Evolutionary conservation across 2,329 filamentous ascomycete species (phyloP), one percentile per base, ranked within the genome.

Genomic region (Ophiostoma montium): DNA sequence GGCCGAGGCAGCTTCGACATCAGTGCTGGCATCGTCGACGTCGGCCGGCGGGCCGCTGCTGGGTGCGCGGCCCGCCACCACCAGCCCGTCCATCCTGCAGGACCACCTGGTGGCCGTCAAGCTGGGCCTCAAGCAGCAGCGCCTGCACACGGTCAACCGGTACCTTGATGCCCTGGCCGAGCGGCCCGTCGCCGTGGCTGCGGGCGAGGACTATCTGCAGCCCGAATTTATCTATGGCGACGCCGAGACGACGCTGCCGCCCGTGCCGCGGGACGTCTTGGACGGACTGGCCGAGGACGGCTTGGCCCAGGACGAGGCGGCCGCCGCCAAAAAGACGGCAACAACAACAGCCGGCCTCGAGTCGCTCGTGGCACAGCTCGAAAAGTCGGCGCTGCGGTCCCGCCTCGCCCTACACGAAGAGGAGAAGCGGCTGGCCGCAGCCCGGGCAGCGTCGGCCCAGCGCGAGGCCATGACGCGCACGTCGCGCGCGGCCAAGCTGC

Each of bases 361-460:
- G 44, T 65, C 63, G 1, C 67, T 76, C 5, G 62, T 75, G 36
- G 66, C 69, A 30, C 67, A 69, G 27, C 61, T 83, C 6, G 76
- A 81, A 55, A 79, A 75, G 57, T 71, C 72, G 0, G 71, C 78
- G 3, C 60, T 83, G 31, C 70, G 72, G 32, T 70, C 78, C 16
- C 81, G 78, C 55, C 61, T 81, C 16, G 63, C 73, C 7, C 65
- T 79, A 1, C 69, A 70, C 53, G 70, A 68, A 46, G 77, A 82
- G 57, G 73, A 80, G 57, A 70, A 71, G 45, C 63, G 74, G 1
- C 67, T 80, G 16, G 65, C 69, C 2, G 70, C 71, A 35, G 65
- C 72, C 18, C 70, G 65, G 52, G 59, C 46, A 13, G 65, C 45
- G 61, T 61, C 38, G 61, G 63, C 6, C 62, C 66, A 16, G 8